Evolutionary conservation across 257 asterid genomes (phyloP), one percentile per base, ranked within the genome.

Genomic region (Solanum lycopersicoides): DNA sequence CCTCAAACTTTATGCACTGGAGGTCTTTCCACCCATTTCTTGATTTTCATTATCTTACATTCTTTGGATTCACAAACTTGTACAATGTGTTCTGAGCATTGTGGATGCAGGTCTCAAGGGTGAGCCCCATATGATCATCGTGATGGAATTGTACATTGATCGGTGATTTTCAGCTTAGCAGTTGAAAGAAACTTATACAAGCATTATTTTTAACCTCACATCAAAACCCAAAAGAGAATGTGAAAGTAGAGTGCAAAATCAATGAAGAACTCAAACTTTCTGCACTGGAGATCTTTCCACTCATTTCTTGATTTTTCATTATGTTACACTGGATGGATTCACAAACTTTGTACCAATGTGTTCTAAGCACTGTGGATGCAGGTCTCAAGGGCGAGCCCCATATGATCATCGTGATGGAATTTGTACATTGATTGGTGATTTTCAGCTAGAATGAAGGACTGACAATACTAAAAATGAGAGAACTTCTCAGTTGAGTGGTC

Each of bases 311-410:
- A 28, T 28, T 28, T 6, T 72, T 56, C 47, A 42, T 83, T 41
- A 41, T 53, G 47, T 28, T 50, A 53, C 13, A 50, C 35, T 39
- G 28, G 16, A 47, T 39, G 3, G 60, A 68, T 30, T 60, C 25
- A 42, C 13, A 10, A 20, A 84, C 45, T 28, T 37, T 25, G 56
- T 82, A 47, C 63, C 53, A 82, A 45, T 59, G 53, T 25, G 60
- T 42, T 60, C 47, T 18, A 28, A 85, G 74, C 69, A 39, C 66
- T 66, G 63, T 65, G 85, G 86, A 56, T 93, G 94, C 94, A 94
- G 98, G 96, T 90, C 84, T 95, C 98, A 65, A 95, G 96, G 92
- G 96, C 96, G 80, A 96, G 99, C 90, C 98, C 98, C 65, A 93
- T 94, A 87, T 94, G 93, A 87, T 83, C 84, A 69, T 5, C 11